A percentile compares a stretch with the other conserved stretches of the same genome.
Evolutionary conservation across 2,329 filamentous ascomycete species (phyloP).

Genomic region (Neopestalotiopsis clavispora): DNA sequence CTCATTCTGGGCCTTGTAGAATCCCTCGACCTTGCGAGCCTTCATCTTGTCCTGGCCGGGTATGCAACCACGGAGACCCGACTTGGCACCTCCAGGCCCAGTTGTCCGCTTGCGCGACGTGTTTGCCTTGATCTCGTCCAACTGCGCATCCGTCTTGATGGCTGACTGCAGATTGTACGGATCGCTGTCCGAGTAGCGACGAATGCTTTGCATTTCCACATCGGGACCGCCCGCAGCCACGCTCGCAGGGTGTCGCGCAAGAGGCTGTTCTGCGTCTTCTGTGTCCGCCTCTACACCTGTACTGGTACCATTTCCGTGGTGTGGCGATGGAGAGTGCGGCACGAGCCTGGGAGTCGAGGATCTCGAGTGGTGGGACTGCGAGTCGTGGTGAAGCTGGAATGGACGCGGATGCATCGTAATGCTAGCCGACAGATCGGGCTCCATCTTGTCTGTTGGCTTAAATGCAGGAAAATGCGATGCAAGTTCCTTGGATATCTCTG

Average conservation of each 20-base stretch:
- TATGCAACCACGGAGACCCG: slow-evolving; percentile 20
- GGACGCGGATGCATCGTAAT: slow-evolving; percentile 51
- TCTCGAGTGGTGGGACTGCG: slow-evolving; percentile 33
- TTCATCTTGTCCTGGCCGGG: slow-evolving; percentile 29
- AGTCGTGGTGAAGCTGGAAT: slow-evolving; percentile 42
- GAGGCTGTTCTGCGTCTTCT: slow-evolving; percentile 39
- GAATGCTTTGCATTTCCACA: slow-evolving; percentile 45
- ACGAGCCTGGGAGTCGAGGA: slow-evolving; percentile 26
- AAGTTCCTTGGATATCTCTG: not conserved
- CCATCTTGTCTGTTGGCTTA: slow-evolving; percentile 37
- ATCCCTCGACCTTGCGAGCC: slow-evolving; percentile 70
- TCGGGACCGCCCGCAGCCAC: slow-evolving; percentile 37
- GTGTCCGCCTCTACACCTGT: slow-evolving; percentile 49
- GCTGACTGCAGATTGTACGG: slow-evolving; percentile 79
- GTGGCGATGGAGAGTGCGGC: not conserved
- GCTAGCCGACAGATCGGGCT: slow-evolving; percentile 44
- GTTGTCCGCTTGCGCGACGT: slow-evolving; percentile 75
- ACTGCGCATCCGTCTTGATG: slow-evolving; percentile 78
- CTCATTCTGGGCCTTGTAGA: slow-evolving; percentile 91
- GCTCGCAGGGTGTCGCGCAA: slow-evolving; percentile 46
- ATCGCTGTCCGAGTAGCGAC: slow-evolving; percentile 66
- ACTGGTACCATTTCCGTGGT: slow-evolving; percentile 42
- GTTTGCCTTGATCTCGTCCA: slow-evolving; percentile 80
- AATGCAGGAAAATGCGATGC: not conserved
- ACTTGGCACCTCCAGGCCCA: slow-evolving; percentile 31